Conservation (phyloP, 2,329 filamentous ascomycete species). For the Colletotrichum somersetense region DNA sequence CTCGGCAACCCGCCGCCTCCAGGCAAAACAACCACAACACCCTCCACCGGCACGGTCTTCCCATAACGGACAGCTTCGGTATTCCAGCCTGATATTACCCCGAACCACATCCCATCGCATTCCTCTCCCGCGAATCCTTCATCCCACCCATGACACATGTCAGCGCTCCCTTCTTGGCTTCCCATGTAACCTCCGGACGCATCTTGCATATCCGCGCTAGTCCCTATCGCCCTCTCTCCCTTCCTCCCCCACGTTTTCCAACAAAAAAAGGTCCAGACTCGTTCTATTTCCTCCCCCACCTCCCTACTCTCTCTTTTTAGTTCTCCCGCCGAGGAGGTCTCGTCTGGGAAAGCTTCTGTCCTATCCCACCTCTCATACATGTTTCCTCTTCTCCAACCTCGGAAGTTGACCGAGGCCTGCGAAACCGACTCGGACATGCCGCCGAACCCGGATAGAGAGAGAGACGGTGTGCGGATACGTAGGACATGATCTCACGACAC, state of each 20-base stretch:
- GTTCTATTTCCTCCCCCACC: neutral
- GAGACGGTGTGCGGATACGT: too few relatives aligned
- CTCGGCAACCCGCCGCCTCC: too few relatives aligned
- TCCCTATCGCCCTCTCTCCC: neutral
- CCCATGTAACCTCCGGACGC: conserved; percentile 35
- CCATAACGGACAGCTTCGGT: neutral
- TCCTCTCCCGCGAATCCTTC: neutral
- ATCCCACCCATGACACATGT: too few relatives aligned
- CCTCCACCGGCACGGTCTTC: neutral
- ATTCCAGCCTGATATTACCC: neutral
- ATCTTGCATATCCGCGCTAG: conserved; percentile 38
- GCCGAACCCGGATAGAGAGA: too few relatives aligned
- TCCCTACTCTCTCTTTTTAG: too few relatives aligned
- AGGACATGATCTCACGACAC: too few relatives aligned
- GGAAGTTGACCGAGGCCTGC: conserved; percentile 15
- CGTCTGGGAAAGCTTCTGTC: too few relatives aligned
- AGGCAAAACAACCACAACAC: neutral
- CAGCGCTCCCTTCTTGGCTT: neutral
- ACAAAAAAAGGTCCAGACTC: conserved; percentile 5
- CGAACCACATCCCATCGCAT: neutral
- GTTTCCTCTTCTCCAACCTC: neutral
- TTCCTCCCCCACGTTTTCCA: conserved; percentile 24
- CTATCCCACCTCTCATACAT: too few relatives aligned
- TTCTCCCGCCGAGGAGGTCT: too few relatives aligned
- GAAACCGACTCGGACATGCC: neutral